Percentiles rank a stretch among this genome's conserved stretches.
Evolutionary conservation across 225 moss, liverwort and hornwort genomes (phyloP).

Genomic region (Marchantia paleacea): DNA sequence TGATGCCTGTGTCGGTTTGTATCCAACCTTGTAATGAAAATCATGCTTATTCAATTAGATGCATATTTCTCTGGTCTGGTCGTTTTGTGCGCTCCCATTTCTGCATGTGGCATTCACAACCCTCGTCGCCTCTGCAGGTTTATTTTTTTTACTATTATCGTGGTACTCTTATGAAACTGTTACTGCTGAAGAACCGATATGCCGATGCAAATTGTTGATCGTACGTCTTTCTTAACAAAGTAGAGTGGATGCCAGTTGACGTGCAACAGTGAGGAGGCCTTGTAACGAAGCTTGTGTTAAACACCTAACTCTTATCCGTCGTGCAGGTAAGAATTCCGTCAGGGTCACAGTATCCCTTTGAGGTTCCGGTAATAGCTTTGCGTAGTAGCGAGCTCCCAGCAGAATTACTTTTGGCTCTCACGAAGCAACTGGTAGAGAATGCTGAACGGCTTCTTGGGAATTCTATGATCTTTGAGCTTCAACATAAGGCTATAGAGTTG

Average conservation of each 20-base stretch:
- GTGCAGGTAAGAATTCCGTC: slow-evolving; percentile 60
- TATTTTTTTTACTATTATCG: neutral
- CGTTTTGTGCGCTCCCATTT: neutral
- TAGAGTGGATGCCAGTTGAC: neutral
- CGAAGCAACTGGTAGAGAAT: slow-evolving; percentile 51
- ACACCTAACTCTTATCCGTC: neutral
- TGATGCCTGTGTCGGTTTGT: neutral
- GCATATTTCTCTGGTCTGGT: neutral
- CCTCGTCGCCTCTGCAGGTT: no score
- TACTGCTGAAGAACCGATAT: no score
- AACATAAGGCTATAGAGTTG: slow-evolving; percentile 45
- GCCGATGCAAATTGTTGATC: neutral
- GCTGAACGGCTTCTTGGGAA: slow-evolving; percentile 38
- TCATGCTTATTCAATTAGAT: no score
- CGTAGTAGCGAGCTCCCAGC: slow-evolving; percentile 48
- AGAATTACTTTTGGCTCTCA: slow-evolving; percentile 49
- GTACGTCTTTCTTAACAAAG: neutral
- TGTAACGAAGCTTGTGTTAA: slow-evolving; percentile 3
- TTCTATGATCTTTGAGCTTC: slow-evolving; percentile 66
- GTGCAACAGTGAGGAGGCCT: no score
- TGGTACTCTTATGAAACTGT: no score
- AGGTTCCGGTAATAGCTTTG: slow-evolving; percentile 54
- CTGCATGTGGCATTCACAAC: neutral
- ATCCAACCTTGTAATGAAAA: no score
- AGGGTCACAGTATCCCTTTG: slow-evolving; percentile 59